phyloP scores from a whole-genome alignment of 257 asterid genomes.

The Przewalskia tangutica region DNA sequence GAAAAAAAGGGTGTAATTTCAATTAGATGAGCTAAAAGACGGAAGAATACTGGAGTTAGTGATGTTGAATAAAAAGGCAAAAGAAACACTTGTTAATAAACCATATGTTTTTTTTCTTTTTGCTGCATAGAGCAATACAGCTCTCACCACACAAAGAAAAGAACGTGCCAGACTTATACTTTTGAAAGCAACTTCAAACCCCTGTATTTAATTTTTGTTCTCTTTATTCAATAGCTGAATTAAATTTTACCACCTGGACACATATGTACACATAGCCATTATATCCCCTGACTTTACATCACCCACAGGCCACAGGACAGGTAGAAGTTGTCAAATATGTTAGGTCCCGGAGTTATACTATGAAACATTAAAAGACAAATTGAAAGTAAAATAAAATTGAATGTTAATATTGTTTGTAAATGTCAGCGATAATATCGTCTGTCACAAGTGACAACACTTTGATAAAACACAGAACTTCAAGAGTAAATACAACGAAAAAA shows the following conservation, averaged over 20 bases:
- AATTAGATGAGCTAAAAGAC: neutral
- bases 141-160: constrained; percentile 14
- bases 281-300: constrained; percentile 24
- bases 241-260: constrained; percentile 24
- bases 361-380: too few relatives aligned
- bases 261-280: constrained; percentile 4
- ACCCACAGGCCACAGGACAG: constrained; percentile 15
- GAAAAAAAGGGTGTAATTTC: neutral
- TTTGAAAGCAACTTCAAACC: constrained; percentile 1
- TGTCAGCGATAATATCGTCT: too few relatives aligned
- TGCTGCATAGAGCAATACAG: constrained; percentile 10
- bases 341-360: too few relatives aligned
- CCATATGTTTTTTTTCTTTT: neutral
- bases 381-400: too few relatives aligned
- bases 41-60: neutral
- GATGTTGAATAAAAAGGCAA: neutral
- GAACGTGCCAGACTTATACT: constrained; percentile 15
- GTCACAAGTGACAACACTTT: too few relatives aligned
- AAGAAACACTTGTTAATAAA: neutral
- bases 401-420: too few relatives aligned
- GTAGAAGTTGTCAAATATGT: constrained; percentile 28
- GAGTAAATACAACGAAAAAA: too few relatives aligned
- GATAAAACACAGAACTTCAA: too few relatives aligned
- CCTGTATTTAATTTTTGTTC: constrained; percentile 3
- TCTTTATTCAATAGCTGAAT: constrained; percentile 10